Evolutionary conservation across 2,329 filamentous ascomycete genomes (phyloP).

Genomic region (Penicillium sp.): DNA sequence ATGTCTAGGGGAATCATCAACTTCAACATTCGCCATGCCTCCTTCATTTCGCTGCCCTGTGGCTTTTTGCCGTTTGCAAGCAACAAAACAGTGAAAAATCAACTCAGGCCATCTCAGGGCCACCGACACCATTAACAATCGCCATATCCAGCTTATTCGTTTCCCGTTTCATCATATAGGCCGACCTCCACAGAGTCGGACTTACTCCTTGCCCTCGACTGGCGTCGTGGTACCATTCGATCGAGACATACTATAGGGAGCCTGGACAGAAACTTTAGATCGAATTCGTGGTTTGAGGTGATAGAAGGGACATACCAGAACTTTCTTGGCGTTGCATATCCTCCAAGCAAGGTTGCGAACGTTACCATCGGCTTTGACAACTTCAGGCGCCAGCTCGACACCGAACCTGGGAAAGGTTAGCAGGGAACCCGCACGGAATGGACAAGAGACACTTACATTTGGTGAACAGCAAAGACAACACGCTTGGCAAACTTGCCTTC

Average conservation of each 20-base stretch:
- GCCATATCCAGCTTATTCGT: not conserved
- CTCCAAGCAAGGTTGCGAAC: conserved; percentile 89
- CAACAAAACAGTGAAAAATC: not conserved
- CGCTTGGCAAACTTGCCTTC: conserved; percentile 84
- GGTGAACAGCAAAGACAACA: conserved; percentile 87
- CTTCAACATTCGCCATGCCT: not conserved
- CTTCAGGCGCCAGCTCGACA: conserved; percentile 87
- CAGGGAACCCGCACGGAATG: conserved; percentile 7
- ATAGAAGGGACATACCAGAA: conserved; percentile 60
- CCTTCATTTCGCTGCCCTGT: not conserved
- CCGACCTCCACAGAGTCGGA: not conserved
- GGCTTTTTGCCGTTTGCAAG: not conserved
- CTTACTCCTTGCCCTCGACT: conserved; percentile 31
- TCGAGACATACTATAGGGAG: conserved; percentile 65
- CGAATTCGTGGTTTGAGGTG: not conserved
- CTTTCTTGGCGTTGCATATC: conserved; percentile 92
- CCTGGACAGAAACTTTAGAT: conserved; percentile 42
- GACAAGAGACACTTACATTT: conserved; percentile 60
- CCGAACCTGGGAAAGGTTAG: conserved; percentile 57
- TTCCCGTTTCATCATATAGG: not conserved
- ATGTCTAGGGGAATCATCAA: conserved; percentile 6
- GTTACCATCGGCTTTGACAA: conserved; percentile 86
- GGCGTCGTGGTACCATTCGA: conserved; percentile 61
- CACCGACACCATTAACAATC: not conserved
- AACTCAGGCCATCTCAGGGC: not conserved